These are phyloP conservation scores for Globisporangium solare DNA, from an alignment of 352 stramenopile genomes.

Conservation along the genomic window DNA sequence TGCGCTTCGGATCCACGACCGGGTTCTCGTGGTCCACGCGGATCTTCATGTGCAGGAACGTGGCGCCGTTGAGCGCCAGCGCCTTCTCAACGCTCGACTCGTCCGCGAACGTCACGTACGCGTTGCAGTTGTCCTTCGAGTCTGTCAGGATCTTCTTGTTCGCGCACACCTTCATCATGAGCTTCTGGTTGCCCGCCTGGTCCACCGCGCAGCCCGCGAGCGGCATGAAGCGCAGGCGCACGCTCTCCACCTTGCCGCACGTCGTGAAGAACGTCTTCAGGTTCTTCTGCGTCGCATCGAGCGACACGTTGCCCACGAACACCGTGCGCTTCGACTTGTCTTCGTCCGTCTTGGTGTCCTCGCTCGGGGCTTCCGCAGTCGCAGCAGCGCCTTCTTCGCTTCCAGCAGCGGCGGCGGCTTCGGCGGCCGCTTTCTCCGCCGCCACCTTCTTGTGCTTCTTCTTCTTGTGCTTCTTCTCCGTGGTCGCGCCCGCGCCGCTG, in stretches of 20 bases:
- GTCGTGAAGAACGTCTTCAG: slow-evolving; percentile 77
- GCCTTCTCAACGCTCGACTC: slow-evolving; percentile 56
- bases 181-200: slow-evolving; percentile 87
- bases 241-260: slow-evolving; percentile 83
- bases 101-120: slow-evolving; percentile 85
- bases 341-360: slow-evolving; percentile 27
- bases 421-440: slow-evolving; percentile 6
- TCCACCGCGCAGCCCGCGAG: slow-evolving; percentile 81
- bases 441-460: slow-evolving; percentile 30
- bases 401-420: slow-evolving; percentile 1
- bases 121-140: slow-evolving; percentile 88
- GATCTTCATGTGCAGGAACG: slow-evolving; percentile 56
- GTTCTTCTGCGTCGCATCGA: slow-evolving; percentile 76
- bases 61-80: slow-evolving; percentile 66
- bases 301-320: slow-evolving; percentile 91
- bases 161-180: slow-evolving; percentile 89
- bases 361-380: slow-evolving; percentile 2
- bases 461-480: slow-evolving; percentile 36
- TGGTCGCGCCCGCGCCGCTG: neutral
- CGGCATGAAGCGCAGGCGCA: slow-evolving; percentile 83
- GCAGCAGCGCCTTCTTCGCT: neutral
- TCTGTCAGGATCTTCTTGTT: slow-evolving; percentile 86
- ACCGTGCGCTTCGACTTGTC: slow-evolving; percentile 81
- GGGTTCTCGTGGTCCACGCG: slow-evolving; percentile 61
- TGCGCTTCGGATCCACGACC: slow-evolving; percentile 73